phyloP scores from a whole-genome alignment of 495 filamentous ascomycete genomes.

The Daldinia bambusicola region DNA sequence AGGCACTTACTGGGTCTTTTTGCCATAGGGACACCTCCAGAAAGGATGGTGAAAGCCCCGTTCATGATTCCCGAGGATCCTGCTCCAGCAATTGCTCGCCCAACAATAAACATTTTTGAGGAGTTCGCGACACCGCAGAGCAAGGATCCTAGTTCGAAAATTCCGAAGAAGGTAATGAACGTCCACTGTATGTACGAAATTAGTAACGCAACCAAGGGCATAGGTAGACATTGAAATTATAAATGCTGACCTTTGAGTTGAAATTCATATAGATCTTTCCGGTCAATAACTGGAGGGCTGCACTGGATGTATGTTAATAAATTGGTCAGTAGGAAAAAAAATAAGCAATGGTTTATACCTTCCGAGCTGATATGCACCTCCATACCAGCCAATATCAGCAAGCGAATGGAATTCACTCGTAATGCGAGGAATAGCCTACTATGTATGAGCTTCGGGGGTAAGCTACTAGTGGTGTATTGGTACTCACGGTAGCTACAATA shows the following conservation, averaged over 20 bases:
- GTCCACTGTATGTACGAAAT: slow-evolving; percentile 38
- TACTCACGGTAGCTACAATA: slow-evolving; percentile 5
- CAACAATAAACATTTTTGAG: slow-evolving; percentile 59
- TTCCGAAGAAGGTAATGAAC: slow-evolving; percentile 51
- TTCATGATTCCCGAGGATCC: slow-evolving; percentile 57
- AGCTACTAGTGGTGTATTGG: not conserved
- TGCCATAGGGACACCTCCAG: slow-evolving; percentile 29
- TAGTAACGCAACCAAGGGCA: not conserved
- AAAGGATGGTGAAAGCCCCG: slow-evolving; percentile 60
- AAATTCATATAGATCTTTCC: not conserved
- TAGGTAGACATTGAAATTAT: not conserved
- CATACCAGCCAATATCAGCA: slow-evolving; percentile 66
- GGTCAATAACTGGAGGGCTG: not conserved
- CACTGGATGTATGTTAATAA: not conserved
- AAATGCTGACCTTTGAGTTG: not conserved
- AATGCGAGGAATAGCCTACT: slow-evolving; percentile 54
- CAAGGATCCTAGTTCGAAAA: slow-evolving; percentile 61
- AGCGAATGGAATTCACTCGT: slow-evolving; percentile 59
- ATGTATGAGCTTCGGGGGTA: not conserved
- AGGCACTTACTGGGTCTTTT: slow-evolving; percentile 2
- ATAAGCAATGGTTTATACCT: slow-evolving; percentile 21
- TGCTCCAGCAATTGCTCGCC: slow-evolving; percentile 61
- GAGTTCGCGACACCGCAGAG: slow-evolving; percentile 59
- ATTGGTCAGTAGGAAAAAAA: not conserved
- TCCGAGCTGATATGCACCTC: slow-evolving; percentile 47